phyloP scores from a whole-genome alignment of 2,329 filamentous ascomycete species.

The Colletotrichum viniferum region DNA sequence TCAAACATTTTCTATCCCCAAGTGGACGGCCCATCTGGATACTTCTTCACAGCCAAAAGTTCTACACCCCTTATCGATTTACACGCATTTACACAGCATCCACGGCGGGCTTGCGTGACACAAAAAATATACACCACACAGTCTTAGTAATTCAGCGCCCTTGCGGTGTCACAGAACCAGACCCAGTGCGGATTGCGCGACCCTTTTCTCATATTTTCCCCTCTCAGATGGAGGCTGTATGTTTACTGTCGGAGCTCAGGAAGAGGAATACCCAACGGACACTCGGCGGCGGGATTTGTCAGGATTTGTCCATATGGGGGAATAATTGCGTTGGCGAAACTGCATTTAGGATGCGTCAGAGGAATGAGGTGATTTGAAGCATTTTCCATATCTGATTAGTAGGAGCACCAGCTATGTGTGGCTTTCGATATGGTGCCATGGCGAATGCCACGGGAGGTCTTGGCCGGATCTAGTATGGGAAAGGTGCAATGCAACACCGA shows the following conservation, averaged over 20 bases:
- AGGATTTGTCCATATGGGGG: conserved; percentile 2
- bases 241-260: conserved; percentile 7
- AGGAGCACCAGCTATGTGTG: not conserved
- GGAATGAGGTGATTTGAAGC: conserved; percentile 11
- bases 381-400: conserved; percentile 1
- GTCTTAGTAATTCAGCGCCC: conserved; percentile 1
- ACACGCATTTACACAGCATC: not conserved
- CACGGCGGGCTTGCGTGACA: conserved; percentile 4
- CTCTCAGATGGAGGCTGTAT: conserved; percentile 11
- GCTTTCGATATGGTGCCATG: conserved; percentile 13
- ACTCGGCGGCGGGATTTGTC: conserved; percentile 8
- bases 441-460: not conserved
- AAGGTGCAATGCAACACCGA: not conserved
- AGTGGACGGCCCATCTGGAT: not conserved
- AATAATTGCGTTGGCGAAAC: conserved; percentile 1
- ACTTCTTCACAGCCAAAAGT: not conserved
- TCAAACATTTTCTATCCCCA: not conserved
- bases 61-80: not conserved
- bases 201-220: not conserved
- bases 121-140: not conserved
- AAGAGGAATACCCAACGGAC: conserved; percentile 17
- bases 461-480: not conserved
- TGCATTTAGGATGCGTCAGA: conserved; percentile 3
- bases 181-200: not conserved
- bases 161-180: not conserved